phyloP scores from a whole-genome alignment of 1,284 basidiomycete genomes.

The Ustilago cynodontis region DNA sequence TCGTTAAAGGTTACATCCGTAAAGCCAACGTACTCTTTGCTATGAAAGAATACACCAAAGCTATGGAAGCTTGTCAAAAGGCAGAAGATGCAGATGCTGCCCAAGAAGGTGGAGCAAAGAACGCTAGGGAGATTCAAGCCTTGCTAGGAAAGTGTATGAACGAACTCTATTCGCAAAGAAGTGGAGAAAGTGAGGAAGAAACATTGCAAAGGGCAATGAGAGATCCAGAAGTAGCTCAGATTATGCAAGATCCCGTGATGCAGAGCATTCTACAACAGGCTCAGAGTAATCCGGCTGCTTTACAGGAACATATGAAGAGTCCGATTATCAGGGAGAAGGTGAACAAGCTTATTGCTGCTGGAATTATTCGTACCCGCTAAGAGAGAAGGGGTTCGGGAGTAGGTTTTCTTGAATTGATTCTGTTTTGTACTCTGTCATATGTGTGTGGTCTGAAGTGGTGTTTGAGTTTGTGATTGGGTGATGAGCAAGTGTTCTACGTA shows the following conservation, averaged over 20 bases:
- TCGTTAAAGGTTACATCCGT: slow-evolving; percentile 89
- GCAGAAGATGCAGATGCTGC: slow-evolving; percentile 57
- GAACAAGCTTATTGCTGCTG: slow-evolving; percentile 91
- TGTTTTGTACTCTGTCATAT: not conserved
- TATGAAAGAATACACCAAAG: slow-evolving; percentile 93
- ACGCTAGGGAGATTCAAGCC: slow-evolving; percentile 61
- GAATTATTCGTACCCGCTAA: slow-evolving; percentile 77
- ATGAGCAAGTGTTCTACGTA: not conserved
- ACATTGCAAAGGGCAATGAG: slow-evolving; percentile 93
- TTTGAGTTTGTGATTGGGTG: not conserved
- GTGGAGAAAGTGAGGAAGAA: slow-evolving; percentile 90
- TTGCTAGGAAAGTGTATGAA: slow-evolving; percentile 73
- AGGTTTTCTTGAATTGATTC: not conserved
- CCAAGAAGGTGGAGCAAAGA: slow-evolving; percentile 50
- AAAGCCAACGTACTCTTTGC: slow-evolving; percentile 86
- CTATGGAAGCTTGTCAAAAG: slow-evolving; percentile 63
- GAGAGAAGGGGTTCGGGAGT: not conserved
- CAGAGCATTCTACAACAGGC: slow-evolving; percentile 90
- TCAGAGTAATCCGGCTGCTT: slow-evolving; percentile 86
- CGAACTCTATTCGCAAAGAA: slow-evolving; percentile 84
- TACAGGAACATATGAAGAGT: slow-evolving; percentile 98
- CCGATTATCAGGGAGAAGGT: slow-evolving; percentile 82
- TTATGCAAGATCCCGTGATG: slow-evolving; percentile 73
- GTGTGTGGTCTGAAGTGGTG: not conserved
- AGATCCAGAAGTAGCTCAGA: slow-evolving; percentile 90